These are phyloP conservation scores for Ramaria sp. DNA, from an alignment of 768 basidiomycete genomes.

Conservation along the genomic window DNA sequence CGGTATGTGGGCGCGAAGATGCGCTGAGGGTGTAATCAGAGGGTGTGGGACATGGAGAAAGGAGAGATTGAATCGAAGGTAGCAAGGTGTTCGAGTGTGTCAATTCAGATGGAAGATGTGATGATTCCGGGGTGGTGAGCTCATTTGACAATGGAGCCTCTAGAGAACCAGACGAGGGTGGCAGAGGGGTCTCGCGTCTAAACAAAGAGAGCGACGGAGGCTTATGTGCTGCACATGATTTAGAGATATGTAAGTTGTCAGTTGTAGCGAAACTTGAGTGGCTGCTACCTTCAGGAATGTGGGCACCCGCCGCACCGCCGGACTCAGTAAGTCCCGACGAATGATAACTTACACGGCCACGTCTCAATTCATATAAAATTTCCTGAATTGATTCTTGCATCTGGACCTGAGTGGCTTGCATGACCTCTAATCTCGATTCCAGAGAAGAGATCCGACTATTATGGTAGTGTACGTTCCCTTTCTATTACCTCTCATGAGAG, in stretches of 20 bases:
- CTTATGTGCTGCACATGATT: neutral
- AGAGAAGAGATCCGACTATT: slow-evolving; percentile 2
- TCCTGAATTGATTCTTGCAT: slow-evolving; percentile 6
- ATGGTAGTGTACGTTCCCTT: neutral
- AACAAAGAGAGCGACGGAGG: neutral
- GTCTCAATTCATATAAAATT: slow-evolving; percentile 2
- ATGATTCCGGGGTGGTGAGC: neutral
- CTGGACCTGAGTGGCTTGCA: slow-evolving; percentile 4
- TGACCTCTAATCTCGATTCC: neutral
- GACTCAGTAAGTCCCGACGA: neutral
- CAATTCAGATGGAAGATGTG: neutral
- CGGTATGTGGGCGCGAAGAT: neutral
- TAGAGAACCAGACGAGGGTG: neutral
- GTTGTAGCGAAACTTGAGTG: no score
- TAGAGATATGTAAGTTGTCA: neutral
- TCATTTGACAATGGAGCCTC: neutral
- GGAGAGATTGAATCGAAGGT: neutral
- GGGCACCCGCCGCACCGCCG: neutral
- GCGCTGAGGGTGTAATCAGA: neutral
- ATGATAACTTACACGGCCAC: neutral
- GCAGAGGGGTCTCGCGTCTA: neutral
- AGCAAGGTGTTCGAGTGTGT: neutral
- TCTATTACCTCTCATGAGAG: neutral
- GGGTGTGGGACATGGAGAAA: neutral
- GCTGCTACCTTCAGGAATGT: neutral